Evolutionary conservation across 495 filamentous ascomycete species (phyloP).

Genomic region (Penicillium mononematosum): DNA sequence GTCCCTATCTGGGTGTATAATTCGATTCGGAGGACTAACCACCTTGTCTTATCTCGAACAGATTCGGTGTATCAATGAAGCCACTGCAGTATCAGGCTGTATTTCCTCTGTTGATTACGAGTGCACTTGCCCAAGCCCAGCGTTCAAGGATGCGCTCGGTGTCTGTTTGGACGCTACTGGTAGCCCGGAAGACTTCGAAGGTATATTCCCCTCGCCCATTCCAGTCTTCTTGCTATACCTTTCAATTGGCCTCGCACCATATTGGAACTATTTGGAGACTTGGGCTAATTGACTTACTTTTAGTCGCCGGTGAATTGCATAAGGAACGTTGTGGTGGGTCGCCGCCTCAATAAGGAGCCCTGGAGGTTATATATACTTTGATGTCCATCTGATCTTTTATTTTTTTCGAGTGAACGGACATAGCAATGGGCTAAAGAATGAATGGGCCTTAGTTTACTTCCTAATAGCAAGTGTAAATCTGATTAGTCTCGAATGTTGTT

Average conservation of each 20-base stretch:
- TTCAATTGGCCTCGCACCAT: background rate
- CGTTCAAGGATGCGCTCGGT: constrained; percentile 22
- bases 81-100: constrained; percentile 22
- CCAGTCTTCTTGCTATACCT: too few relatives aligned
- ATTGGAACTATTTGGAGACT: background rate
- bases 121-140: constrained; percentile 23
- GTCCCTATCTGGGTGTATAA: background rate
- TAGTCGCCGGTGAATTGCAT: constrained; percentile 21
- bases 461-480: background rate
- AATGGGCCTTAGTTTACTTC: background rate
- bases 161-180: constrained; percentile 21
- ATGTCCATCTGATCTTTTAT: background rate
- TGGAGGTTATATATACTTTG: background rate
- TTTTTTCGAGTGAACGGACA: background rate
- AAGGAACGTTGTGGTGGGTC: constrained; percentile 19
- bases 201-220: constrained; percentile 9
- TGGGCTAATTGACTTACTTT: background rate
- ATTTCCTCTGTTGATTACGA: constrained; percentile 13
- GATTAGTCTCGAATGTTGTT: background rate
- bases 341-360: background rate
- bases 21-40: constrained; percentile 9
- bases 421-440: background rate
- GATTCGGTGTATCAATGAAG: constrained; percentile 21
- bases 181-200: constrained; percentile 14
- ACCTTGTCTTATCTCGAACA: background rate